Base-by-base conservation (phyloP, 106 monocot species). In the Platanthera zijinensis region DNA sequence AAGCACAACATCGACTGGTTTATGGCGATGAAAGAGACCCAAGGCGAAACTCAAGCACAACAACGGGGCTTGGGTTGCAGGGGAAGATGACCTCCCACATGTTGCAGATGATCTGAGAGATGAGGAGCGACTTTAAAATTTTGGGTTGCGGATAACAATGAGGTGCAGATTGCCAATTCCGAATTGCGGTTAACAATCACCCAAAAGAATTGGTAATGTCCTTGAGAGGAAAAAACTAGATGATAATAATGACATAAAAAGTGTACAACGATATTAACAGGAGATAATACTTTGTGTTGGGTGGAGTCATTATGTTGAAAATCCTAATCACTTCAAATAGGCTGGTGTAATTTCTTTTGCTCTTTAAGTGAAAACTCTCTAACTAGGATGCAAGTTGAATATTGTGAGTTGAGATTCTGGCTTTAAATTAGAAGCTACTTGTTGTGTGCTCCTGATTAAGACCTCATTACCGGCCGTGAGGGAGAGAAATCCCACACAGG, bases 1-100 rank as follows among this genome's bases (percentile, higher is more conserved):
- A 39, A 39, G 5, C 59, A 91, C 62, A 56, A 97, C 92, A 52
- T 94, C 97, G 30, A 94, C 94, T 18, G 94, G 48, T 3, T 91
- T 87, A 73, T 86, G 87, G 67, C 94, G 93, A 5, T 39, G 39
- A 39, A 39, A 39, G 39, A 39, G 39, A 39, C 3, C 39, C 39
- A 1, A 39, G 39, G 3, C 32, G 32, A 2, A 39, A 39, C 39
- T 39, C 3, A 39, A 39, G 39, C 39, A 39, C 39, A 39, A 39
- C 39, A 39, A 3, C 39, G 39, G 3, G 39, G 39, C 39, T 39
- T 3, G 39, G 39, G 39, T 39, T 39, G 39, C 39, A 39, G 39
- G 39, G 39, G 39, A 39, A 39, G 39, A 39, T 3, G 3, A 39
- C 39, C 39, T 39, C 39, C 39, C 39, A 3, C 39, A 39, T 1